Evolutionary conservation across 2,329 filamentous ascomycete genomes (phyloP).

Genomic region (Tolypocladium sp.): DNA sequence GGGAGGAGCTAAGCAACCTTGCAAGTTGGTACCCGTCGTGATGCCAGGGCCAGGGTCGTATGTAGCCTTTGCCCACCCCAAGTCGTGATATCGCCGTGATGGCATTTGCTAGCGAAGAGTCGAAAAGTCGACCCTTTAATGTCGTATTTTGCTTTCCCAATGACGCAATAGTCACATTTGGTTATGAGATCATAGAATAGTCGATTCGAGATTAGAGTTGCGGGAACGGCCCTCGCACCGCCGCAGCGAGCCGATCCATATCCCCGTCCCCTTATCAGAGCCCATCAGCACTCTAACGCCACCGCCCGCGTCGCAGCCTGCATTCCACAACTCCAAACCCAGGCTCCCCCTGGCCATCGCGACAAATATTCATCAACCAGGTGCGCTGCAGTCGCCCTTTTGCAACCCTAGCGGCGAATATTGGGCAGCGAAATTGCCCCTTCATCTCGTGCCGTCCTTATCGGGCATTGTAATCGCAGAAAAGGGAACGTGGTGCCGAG

Average conservation of each 20-base stretch:
- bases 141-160: no score
- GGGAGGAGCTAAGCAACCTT: background rate
- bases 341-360: background rate
- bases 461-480: no score
- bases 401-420: background rate
- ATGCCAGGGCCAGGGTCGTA: background rate
- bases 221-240: background rate
- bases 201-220: background rate
- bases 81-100: background rate
- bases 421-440: background rate
- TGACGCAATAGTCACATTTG: no score
- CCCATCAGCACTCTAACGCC: background rate
- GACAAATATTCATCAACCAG: background rate
- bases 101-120: background rate
- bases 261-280: background rate
- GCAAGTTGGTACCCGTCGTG: background rate
- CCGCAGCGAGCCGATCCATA: background rate
- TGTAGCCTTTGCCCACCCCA: background rate
- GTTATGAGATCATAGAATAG: background rate
- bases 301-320: background rate
- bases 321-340: background rate
- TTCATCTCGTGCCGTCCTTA: background rate
- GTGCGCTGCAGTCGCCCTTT: background rate
- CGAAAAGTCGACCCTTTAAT: no score
- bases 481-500: no score